Percentiles rank a stretch among this genome's conserved stretches.
Conservation (phyloP, 192 early-diverging fungal genomes). For the Spinellus fusiger region DNA sequence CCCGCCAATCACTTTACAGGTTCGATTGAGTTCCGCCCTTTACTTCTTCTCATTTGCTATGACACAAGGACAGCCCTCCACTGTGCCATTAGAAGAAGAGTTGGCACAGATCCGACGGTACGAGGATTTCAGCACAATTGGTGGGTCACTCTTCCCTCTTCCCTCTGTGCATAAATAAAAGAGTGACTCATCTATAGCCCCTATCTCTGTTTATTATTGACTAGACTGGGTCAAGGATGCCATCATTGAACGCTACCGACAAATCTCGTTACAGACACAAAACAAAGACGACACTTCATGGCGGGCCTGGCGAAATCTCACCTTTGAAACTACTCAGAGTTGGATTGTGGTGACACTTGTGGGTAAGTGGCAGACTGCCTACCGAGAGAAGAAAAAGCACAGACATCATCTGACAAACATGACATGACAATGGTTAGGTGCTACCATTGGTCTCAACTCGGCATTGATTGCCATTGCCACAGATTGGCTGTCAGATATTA, state of each 20-base stretch:
- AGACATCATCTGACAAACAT: neutral
- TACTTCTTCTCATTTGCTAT: neutral
- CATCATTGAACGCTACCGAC: conserved; percentile 50
- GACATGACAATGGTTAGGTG: conserved; percentile 23
- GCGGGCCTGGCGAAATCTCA: conserved; percentile 42
- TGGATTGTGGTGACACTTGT: conserved; percentile 82
- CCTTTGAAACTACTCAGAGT: conserved; percentile 68
- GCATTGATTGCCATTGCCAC: conserved; percentile 85
- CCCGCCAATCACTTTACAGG: neutral
- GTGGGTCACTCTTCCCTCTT: conserved; percentile 27
- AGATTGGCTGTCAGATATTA: conserved; percentile 88
- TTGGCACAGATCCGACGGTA: conserved; percentile 46
- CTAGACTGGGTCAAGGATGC: conserved; percentile 67
- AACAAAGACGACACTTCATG: conserved; percentile 38
- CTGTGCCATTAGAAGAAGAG: conserved; percentile 35
- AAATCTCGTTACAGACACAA: conserved; percentile 32
- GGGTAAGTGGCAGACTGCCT: conserved; percentile 51
- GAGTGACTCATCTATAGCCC: neutral
- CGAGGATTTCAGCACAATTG: conserved; percentile 66
- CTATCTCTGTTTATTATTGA: neutral
- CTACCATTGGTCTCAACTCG: conserved; percentile 75
- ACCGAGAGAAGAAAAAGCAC: neutral
- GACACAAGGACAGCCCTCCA: conserved; percentile 9
- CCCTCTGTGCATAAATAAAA: neutral
- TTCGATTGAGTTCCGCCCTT: neutral